Evolutionary conservation across 208 protist species (phyloP).

Genomic region (Leptomonas pyrrhocoris): DNA sequence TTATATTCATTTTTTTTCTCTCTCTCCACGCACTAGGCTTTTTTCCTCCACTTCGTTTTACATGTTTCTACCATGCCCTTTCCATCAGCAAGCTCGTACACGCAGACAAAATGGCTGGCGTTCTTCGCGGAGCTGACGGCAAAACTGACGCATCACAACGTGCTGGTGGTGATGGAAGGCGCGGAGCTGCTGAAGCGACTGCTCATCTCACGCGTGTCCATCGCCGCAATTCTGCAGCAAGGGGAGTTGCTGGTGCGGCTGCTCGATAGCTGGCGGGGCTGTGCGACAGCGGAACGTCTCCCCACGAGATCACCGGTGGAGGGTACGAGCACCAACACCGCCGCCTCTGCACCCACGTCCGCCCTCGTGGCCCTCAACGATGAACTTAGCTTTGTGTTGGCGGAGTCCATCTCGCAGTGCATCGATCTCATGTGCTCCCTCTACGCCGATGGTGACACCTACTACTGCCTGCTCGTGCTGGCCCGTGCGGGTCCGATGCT

Average conservation of each 20-base stretch:
- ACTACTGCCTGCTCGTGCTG: conserved; percentile 75
- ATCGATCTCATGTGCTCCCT: conserved; percentile 78
- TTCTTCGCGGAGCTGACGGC: conserved; percentile 89
- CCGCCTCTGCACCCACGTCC: not conserved
- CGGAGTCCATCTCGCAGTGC: conserved; percentile 67
- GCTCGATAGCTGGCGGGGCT: conserved; percentile 59
- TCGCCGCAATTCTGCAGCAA: conserved; percentile 80
- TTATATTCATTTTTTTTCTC: conserved; percentile 10
- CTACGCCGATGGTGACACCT: conserved; percentile 63
- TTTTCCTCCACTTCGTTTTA: conserved; percentile 1
- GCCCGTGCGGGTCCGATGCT: conserved; percentile 60
- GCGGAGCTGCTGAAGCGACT: conserved; percentile 75
- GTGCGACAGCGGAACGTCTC: conserved; percentile 37
- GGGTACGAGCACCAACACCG: too few relatives aligned
- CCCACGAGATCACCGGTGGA: not conserved
- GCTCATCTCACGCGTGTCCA: conserved; percentile 69
- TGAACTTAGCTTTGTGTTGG: conserved; percentile 62
- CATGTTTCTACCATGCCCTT: conserved; percentile 51
- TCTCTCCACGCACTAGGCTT: not conserved
- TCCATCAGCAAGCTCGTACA: conserved; percentile 52
- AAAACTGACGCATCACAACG: conserved; percentile 85
- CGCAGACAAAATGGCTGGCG: conserved; percentile 78
- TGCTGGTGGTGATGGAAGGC: conserved; percentile 77
- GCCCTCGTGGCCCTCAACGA: conserved; percentile 40
- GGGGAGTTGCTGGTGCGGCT: conserved; percentile 63